Conservation (phyloP, 441 rosid species). For the Populus trichocarpa region DNA sequence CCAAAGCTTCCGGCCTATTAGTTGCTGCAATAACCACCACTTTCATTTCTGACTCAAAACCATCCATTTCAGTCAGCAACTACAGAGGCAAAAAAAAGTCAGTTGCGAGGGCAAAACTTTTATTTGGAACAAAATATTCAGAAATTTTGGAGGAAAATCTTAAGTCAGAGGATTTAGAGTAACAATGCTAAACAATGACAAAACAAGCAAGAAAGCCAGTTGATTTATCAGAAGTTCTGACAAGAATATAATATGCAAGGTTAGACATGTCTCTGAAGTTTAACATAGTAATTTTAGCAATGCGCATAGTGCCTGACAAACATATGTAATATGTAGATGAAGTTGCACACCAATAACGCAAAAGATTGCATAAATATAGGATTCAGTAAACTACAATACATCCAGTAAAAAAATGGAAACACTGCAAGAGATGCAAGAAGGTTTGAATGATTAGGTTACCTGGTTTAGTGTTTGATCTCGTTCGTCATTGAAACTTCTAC, state of each 20-base stretch:
- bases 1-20: conserved; percentile 93
- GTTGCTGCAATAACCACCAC: conserved; percentile 96
- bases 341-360: neutral
- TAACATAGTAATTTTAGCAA: neutral
- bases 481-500: conserved; percentile 96
- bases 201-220: neutral
- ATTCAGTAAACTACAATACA: neutral
- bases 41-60: conserved; percentile 70
- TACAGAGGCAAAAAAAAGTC: conserved; percentile 33
- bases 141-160: neutral
- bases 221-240: neutral
- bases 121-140: neutral
- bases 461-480: conserved; percentile 95
- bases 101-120: conserved; percentile 9
- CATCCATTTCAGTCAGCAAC: conserved; percentile 99
- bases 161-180: neutral
- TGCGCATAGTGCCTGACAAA: neutral
- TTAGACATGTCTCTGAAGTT: neutral
- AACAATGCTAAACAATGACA: neutral
- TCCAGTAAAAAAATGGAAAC: neutral
- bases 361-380: neutral
- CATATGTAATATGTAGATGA: neutral
- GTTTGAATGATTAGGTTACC: conserved; percentile 36
- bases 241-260: neutral
- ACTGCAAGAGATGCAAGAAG: neutral